Percentiles rank a stretch among this genome's conserved stretches.
These are phyloP conservation scores for Colletotrichum shisoi DNA, from an alignment of 2,329 filamentous ascomycete genomes.

Conservation along the genomic window DNA sequence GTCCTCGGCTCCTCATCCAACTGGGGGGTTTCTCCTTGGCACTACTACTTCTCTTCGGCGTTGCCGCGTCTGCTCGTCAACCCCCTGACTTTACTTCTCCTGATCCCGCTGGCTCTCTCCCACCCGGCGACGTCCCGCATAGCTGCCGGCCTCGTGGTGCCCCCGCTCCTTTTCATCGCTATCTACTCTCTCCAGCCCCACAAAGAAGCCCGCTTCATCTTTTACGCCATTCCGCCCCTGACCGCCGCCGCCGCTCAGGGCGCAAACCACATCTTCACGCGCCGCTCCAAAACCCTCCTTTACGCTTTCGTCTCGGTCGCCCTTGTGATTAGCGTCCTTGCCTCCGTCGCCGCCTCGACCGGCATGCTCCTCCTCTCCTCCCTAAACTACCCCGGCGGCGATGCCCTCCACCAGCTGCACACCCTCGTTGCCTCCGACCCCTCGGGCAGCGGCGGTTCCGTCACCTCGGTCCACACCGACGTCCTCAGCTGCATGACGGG, in stretches of 20 bases:
- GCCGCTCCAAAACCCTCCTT: constrained; percentile 66
- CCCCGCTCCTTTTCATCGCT: constrained; percentile 74
- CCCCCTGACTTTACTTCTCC: constrained; percentile 68
- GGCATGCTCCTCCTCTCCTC: constrained; percentile 79
- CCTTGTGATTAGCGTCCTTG: constrained; percentile 67
- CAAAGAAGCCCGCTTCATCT: constrained; percentile 95
- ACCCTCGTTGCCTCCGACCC: constrained; percentile 45
- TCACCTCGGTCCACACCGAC: constrained; percentile 66
- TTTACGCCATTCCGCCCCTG: constrained; percentile 83
- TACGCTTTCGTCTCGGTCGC: constrained; percentile 62
- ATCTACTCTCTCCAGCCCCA: constrained; percentile 90
- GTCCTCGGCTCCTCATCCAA: constrained; percentile 80
- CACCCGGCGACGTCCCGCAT: constrained; percentile 56
- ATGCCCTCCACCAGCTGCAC: constrained; percentile 70
- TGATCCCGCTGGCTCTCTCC: constrained; percentile 62
- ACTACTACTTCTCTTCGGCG: constrained; percentile 84
- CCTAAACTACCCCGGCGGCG: constrained; percentile 92
- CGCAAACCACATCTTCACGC: constrained; percentile 73
- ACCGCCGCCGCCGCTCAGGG: constrained; percentile 79
- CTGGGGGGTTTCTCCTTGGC: constrained; percentile 87
- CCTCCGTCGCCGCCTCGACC: constrained; percentile 67
- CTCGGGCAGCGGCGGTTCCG: constrained; percentile 39
- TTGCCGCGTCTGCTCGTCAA: constrained; percentile 86
- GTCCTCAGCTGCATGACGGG: constrained; percentile 74
- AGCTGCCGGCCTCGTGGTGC: constrained; percentile 64